Conservation (phyloP, 768 basidiomycete genomes). For the Thelephora ganbajun region DNA sequence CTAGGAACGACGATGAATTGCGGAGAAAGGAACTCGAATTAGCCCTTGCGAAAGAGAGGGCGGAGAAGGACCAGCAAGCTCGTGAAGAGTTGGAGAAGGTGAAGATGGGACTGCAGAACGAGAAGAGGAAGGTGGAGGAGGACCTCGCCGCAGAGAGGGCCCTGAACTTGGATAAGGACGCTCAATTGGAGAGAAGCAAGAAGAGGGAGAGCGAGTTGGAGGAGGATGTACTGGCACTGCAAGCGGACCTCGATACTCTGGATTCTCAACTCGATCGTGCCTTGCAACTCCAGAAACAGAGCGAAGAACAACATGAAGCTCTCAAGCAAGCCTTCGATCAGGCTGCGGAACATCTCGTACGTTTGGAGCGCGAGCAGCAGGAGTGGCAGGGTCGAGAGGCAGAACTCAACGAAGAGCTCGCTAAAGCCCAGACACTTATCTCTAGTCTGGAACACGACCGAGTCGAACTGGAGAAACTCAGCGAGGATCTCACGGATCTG, state of each 20-base stretch:
- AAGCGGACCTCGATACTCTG: slow-evolving; percentile 70
- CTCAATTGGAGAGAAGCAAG: slow-evolving; percentile 70
- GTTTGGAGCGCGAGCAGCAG: slow-evolving; percentile 65
- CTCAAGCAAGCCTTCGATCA: slow-evolving; percentile 65
- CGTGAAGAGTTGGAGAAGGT: slow-evolving; percentile 64
- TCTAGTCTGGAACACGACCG: slow-evolving; percentile 42
- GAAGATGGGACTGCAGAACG: slow-evolving; percentile 71
- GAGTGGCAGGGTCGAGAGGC: slow-evolving; percentile 51
- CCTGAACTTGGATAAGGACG: slow-evolving; percentile 72
- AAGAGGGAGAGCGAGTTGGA: slow-evolving; percentile 74
- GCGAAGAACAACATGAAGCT: slow-evolving; percentile 63
- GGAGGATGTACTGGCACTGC: slow-evolving; percentile 70
- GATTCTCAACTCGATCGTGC: slow-evolving; percentile 80
- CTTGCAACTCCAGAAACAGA: slow-evolving; percentile 62
- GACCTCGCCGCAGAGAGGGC: slow-evolving; percentile 73
- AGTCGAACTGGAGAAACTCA: slow-evolving; percentile 47
- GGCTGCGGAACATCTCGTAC: slow-evolving; percentile 75
- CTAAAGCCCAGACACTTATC: slow-evolving; percentile 43
- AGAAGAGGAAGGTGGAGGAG: slow-evolving; percentile 72
- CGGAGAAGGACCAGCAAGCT: slow-evolving; percentile 78
- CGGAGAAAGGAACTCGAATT: slow-evolving; percentile 80
- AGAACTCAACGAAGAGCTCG: slow-evolving; percentile 45
- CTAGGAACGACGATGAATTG: slow-evolving; percentile 84
- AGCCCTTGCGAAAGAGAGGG: slow-evolving; percentile 63
- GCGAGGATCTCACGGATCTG: slow-evolving; percentile 57